These are phyloP conservation scores for Yueomyces sp. DNA, from an alignment of 805 yeast species.

Conservation along the genomic window DNA sequence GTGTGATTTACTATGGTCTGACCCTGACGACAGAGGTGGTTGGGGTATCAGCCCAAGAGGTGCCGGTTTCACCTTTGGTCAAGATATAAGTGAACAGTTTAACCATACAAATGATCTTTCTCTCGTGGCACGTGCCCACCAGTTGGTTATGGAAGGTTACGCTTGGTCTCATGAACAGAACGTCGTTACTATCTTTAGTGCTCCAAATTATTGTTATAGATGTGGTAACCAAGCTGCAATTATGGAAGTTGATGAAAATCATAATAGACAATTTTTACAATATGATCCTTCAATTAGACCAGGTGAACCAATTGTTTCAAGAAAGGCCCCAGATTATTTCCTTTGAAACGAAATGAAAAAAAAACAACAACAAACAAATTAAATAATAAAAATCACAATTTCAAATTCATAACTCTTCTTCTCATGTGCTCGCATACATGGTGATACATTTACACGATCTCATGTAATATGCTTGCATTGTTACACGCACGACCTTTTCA, in stretches of 20 bases:
- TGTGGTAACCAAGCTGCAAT: constrained; percentile 98
- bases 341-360: constrained; percentile 26
- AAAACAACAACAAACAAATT: not conserved
- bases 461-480: not conserved
- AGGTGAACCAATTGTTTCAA: constrained; percentile 93
- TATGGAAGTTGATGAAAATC: constrained; percentile 94
- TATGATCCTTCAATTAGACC: constrained; percentile 96
- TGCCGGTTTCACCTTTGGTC: constrained; percentile 97
- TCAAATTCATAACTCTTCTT: not conserved
- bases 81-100: constrained; percentile 85
- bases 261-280: constrained; percentile 81
- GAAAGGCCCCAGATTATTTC: constrained; percentile 96
- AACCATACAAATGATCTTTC: constrained; percentile 80
- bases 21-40: constrained; percentile 95
- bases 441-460: not conserved
- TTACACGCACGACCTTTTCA: too few species aligned
- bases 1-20: constrained; percentile 95
- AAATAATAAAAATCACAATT: not conserved
- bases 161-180: constrained; percentile 90
- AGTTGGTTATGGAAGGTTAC: constrained; percentile 94
- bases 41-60: constrained; percentile 98
- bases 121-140: constrained; percentile 89
- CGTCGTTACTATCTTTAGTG: constrained; percentile 87
- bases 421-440: not conserved
- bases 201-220: constrained; percentile 94